These are phyloP conservation scores for Lolium rigidum DNA, from an alignment of 176 grass and related monocot species.

Conservation along the genomic window DNA sequence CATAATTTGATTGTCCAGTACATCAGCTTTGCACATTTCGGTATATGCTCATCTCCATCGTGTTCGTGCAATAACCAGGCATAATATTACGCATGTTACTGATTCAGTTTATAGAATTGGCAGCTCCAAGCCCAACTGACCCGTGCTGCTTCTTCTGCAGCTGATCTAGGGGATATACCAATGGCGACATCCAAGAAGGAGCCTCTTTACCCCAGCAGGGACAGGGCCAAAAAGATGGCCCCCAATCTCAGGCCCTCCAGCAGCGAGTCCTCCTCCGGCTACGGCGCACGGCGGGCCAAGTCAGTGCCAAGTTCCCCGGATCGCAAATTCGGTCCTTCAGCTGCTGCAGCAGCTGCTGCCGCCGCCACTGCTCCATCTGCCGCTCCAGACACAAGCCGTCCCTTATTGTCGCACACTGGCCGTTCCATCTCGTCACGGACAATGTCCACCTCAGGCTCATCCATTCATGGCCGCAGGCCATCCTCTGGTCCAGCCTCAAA, in stretches of 20 bases:
- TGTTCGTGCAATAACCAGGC: not conserved
- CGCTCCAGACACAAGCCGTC: not conserved
- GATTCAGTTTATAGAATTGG: not conserved
- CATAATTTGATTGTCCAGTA: not conserved
- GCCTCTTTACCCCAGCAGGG: slow-evolving; percentile 29
- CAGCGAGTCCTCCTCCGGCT: slow-evolving; percentile 41
- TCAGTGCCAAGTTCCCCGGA: slow-evolving; percentile 52
- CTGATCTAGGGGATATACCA: slow-evolving; percentile 22
- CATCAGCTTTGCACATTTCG: slow-evolving; percentile 5
- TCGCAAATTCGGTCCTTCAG: slow-evolving; percentile 42
- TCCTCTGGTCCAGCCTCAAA: slow-evolving; percentile 10
- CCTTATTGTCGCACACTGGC: slow-evolving; percentile 30
- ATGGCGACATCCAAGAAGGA: slow-evolving; percentile 63
- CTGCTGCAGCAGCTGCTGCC: not conserved
- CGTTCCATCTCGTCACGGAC: slow-evolving; percentile 33
- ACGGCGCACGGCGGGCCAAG: slow-evolving; percentile 16
- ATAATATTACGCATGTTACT: not conserved
- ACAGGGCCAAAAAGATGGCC: slow-evolving; percentile 39
- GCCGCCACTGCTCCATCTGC: not conserved
- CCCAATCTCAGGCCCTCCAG: slow-evolving; percentile 44
- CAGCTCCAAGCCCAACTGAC: slow-evolving; percentile 27
- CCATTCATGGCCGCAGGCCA: slow-evolving; percentile 43
- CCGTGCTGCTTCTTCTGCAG: slow-evolving; percentile 24
- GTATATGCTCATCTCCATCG: not conserved
- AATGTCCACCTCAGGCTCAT: slow-evolving; percentile 25